Conservation (phyloP, 441 rosid species). For the Isatis lusitanica region DNA sequence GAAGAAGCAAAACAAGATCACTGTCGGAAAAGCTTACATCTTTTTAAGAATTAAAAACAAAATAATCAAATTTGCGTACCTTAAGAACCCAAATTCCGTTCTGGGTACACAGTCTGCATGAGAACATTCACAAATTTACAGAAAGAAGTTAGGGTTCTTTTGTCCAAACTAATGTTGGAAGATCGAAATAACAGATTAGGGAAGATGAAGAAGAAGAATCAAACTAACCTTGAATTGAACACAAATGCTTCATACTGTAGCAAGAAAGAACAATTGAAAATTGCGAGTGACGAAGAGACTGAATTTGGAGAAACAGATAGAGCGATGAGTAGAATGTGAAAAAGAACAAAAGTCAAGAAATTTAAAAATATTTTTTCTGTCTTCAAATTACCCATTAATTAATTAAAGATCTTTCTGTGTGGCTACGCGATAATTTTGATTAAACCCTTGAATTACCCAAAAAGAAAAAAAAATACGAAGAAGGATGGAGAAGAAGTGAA, state of each 20-base stretch:
- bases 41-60: background rate
- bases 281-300: background rate
- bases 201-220: background rate
- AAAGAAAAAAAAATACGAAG: background rate
- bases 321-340: background rate
- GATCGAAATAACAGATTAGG: background rate
- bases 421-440: background rate
- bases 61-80: conserved; percentile 32
- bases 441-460: background rate
- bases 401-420: conserved; percentile 1
- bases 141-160: conserved; percentile 4
- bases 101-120: conserved; percentile 28
- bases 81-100: conserved; percentile 48
- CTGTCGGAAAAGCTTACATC: background rate
- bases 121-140: background rate
- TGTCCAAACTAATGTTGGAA: background rate
- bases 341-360: background rate
- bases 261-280: background rate
- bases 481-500: background rate
- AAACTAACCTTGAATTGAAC: conserved; percentile 6
- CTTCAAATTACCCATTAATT: background rate
- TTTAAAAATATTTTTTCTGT: background rate
- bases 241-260: conserved; percentile 1
- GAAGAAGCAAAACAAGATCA: conserved; percentile 3
- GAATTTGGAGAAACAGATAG: background rate